Evolutionary conservation across 371 early-diverging fungal genomes (phyloP), one percentile per base, ranked within the genome.

Genomic region (Rhizopus arrhizus): DNA sequence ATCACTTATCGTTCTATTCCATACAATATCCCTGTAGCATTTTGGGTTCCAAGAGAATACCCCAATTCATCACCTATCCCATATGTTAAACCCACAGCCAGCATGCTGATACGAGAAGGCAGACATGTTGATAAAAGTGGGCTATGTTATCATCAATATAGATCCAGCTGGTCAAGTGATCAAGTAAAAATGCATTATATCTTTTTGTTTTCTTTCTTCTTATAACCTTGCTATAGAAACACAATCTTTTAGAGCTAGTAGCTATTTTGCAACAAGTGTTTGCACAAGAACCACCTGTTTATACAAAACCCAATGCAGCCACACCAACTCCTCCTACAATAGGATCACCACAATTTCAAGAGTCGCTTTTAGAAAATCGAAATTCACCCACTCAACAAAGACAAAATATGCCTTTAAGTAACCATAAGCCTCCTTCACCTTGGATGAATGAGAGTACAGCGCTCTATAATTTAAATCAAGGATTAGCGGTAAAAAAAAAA

Each of bases 11-110:
- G 87, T 45, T 86, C 86, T 2, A 77, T 77, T n/a, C 84, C 90
- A 12, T 96, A 95, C 76, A 94, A 96, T 74, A 96, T 96, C 56
- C 97, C 96, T 2, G 85, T 96, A 9, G 90, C 88, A 16, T 82
- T 93, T 46, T 94, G 93, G 93, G 73, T 95, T 32, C 97, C 97
- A 34, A 84, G 79, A 33, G 82, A 81, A 41, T 96, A 93, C 65
- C 97, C 97, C 4, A 73, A 74, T 33, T 73, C 78, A 53, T 85
- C 95, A 22, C 97, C 97, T 22, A 83, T 91, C 58, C 84, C 85
- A 2, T 93, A 89, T 64, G 96, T 96, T 15, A 89, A 85, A 15
- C 97, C 97, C 28, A 96, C 97, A 9, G 78, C 88, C 5, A 81
- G 77, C 53, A 96, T 96, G 97, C 68, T 90, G 10, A 87, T 96